Percentiles rank a stretch among this genome's conserved stretches.
Evolutionary conservation across 148 eudicot species (phyloP).

Genomic region (Amaranthus hypochondriacus): DNA sequence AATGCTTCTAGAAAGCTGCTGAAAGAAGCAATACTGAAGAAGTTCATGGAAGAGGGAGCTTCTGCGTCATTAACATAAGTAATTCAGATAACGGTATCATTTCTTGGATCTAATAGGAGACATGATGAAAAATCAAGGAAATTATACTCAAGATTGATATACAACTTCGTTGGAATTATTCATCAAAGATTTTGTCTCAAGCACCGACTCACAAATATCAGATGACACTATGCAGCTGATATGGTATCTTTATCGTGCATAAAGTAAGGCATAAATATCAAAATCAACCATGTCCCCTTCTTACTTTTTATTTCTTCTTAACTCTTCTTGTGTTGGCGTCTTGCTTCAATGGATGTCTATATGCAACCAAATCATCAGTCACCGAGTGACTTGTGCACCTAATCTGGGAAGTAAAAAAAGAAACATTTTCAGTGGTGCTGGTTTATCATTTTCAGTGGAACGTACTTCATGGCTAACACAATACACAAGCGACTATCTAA

Average conservation of each 20-base stretch:
- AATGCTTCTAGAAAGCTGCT: slow-evolving; percentile 7
- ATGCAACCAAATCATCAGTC: slow-evolving; percentile 22
- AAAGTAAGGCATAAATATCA: slow-evolving; percentile 26
- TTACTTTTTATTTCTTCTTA: slow-evolving; percentile 51
- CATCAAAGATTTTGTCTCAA: neutral
- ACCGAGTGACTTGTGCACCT: slow-evolving; percentile 29
- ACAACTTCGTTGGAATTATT: slow-evolving; percentile 18
- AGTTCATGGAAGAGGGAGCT: neutral
- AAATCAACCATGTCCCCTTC: slow-evolving; percentile 34
- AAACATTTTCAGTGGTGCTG: slow-evolving; percentile 2
- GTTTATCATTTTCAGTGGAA: slow-evolving; percentile 10
- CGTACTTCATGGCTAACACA: slow-evolving; percentile 28
- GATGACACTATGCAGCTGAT: neutral
- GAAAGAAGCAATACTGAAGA: slow-evolving; percentile 13
- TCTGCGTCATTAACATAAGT: slow-evolving; percentile 33
- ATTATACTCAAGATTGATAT: neutral
- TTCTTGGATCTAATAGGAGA: slow-evolving; percentile 38
- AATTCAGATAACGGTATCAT: slow-evolving; percentile 35
- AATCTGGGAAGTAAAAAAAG: slow-evolving; percentile 8
- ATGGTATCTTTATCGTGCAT: slow-evolving; percentile 18
- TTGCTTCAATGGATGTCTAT: slow-evolving; percentile 12
- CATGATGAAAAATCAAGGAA: neutral
- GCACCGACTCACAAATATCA: neutral
- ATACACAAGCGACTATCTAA: slow-evolving; percentile 27
- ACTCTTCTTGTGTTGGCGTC: slow-evolving; percentile 41